A percentile compares a stretch with the other conserved stretches of the same genome.
These are phyloP conservation scores for Cryptococcus maquisensis DNA, from an alignment of 1,284 basidiomycete genomes.

Conservation along the genomic window DNA sequence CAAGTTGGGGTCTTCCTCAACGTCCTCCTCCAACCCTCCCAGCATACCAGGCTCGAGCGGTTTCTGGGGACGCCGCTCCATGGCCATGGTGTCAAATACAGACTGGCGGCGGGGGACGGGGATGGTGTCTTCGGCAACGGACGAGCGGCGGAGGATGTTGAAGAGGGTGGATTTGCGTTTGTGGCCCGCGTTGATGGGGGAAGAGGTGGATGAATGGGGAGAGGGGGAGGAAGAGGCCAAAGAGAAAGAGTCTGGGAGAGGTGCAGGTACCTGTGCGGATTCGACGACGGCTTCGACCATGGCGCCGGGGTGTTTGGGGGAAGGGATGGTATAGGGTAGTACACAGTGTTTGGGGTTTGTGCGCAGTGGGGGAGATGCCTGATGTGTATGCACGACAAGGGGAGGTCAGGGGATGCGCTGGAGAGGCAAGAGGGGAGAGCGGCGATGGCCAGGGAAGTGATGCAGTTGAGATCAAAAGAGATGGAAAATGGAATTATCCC, in stretches of 20 bases:
- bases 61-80: background rate
- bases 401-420: background rate
- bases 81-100: slow-evolving; percentile 5
- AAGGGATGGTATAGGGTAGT: background rate
- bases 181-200: background rate
- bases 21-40: slow-evolving; percentile 19
- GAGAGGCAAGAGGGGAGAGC: background rate
- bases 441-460: background rate
- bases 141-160: background rate
- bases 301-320: background rate
- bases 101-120: slow-evolving; percentile 8
- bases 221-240: too few species aligned
- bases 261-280: background rate
- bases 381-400: background rate
- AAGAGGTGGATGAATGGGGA: background rate
- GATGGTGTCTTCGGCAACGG: slow-evolving; percentile 2
- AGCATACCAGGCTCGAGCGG: background rate
- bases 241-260: background rate
- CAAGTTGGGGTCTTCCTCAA: slow-evolving; percentile 10
- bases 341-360: background rate
- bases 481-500: background rate
- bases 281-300: background rate
- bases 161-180: background rate
- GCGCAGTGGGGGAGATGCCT: background rate
- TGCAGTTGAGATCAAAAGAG: background rate